These are phyloP conservation scores for Claviceps humidiphila DNA, from an alignment of 2,329 filamentous ascomycete species.

Conservation along the genomic window DNA sequence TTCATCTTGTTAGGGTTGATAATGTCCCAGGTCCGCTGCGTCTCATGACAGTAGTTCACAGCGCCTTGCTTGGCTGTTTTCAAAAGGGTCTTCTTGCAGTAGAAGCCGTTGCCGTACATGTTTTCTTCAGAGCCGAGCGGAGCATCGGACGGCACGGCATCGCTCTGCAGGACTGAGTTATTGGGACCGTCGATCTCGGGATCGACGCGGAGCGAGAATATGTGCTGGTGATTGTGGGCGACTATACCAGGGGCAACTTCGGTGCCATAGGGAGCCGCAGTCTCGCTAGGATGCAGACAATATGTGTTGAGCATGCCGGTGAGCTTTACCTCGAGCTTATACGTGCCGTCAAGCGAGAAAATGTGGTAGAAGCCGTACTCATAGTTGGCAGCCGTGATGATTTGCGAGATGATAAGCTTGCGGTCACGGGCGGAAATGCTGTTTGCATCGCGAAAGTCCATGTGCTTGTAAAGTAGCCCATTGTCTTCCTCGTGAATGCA, in stretches of 20 bases:
- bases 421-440: constrained; percentile 45
- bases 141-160: constrained; percentile 47
- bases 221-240: constrained; percentile 58
- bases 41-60: constrained; percentile 15
- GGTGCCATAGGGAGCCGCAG: constrained; percentile 38
- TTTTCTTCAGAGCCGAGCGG: constrained; percentile 56
- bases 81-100: constrained; percentile 16
- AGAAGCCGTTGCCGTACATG: constrained; percentile 64
- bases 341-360: constrained; percentile 48
- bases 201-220: constrained; percentile 55
- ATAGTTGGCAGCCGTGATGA: constrained; percentile 54
- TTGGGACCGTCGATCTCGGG: constrained; percentile 48
- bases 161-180: constrained; percentile 57
- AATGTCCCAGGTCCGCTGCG: constrained; percentile 19
- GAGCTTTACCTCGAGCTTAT: constrained; percentile 43
- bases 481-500: constrained; percentile 27
- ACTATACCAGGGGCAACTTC: constrained; percentile 50
- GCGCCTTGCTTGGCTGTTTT: constrained; percentile 12
- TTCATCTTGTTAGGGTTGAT: constrained; percentile 29
- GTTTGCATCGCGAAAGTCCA: constrained; percentile 46
- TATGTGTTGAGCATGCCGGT: constrained; percentile 32
- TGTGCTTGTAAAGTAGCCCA: constrained; percentile 52
- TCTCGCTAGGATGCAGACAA: constrained; percentile 25
- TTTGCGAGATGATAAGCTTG: constrained; percentile 49
- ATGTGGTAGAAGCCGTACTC: constrained; percentile 36